These are phyloP conservation scores for Russula brevipes DNA, from an alignment of 768 basidiomycete genomes.

Conservation along the genomic window DNA sequence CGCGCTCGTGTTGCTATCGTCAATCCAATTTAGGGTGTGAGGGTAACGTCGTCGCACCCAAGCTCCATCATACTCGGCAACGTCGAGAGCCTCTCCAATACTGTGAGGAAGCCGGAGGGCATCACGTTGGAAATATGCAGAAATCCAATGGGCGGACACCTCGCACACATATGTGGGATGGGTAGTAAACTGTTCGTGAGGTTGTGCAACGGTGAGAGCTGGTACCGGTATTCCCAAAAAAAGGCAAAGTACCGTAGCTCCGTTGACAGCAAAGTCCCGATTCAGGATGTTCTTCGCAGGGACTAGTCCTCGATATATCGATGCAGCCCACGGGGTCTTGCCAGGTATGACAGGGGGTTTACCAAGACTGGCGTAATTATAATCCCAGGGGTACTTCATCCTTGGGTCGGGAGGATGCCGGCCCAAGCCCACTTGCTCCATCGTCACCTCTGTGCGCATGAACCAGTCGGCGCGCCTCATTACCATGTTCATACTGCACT, in stretches of 20 bases:
- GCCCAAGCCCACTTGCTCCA: conserved; percentile 45
- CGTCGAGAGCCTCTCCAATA: conserved; percentile 42
- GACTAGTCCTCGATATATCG: conserved; percentile 57
- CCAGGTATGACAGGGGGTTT: conserved; percentile 36
- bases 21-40: conserved; percentile 42
- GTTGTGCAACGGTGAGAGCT: not conserved
- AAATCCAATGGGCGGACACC: conserved; percentile 58
- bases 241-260: conserved; percentile 45
- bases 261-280: conserved; percentile 61
- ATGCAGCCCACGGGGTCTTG: conserved; percentile 39
- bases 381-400: conserved; percentile 31
- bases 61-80: conserved; percentile 42
- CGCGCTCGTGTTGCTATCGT: conserved; percentile 48
- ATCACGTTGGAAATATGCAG: conserved; percentile 55
- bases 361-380: conserved; percentile 29
- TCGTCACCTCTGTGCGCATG: conserved; percentile 41
- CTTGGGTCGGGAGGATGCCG: conserved; percentile 33
- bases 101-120: conserved; percentile 43
- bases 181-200: conserved; percentile 42
- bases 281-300: conserved; percentile 52
- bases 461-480: not conserved
- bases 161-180: conserved; percentile 53
- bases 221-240: not conserved
- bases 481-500: conserved; percentile 3
- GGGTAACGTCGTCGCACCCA: conserved; percentile 57